Conservation (phyloP, 345 rosid genomes). For the Ceriops decandra region DNA sequence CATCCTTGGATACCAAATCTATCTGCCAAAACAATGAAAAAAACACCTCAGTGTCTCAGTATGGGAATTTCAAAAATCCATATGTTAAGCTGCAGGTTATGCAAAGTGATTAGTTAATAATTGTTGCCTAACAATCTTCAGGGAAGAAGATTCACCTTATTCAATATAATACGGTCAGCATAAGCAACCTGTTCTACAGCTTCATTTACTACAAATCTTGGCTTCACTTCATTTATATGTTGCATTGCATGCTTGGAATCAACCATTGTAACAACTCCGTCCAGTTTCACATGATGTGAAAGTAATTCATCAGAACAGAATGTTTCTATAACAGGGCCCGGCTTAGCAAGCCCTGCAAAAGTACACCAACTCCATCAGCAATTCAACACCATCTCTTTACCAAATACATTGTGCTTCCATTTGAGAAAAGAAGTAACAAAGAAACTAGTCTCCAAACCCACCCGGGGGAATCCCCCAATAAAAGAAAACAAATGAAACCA, state of each 20-base stretch:
- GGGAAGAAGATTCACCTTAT: slow-evolving; percentile 43
- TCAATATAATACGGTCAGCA: slow-evolving; percentile 71
- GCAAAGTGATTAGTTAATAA: neutral
- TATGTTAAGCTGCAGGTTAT: neutral
- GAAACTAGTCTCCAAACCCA: no score
- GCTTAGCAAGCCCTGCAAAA: slow-evolving; percentile 72
- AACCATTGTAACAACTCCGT: slow-evolving; percentile 77
- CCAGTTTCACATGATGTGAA: slow-evolving; percentile 51
- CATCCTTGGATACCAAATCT: slow-evolving; percentile 59
- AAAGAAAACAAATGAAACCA: neutral
- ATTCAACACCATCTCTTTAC: neutral
- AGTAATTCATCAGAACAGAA: slow-evolving; percentile 64
- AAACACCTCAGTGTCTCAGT: neutral
- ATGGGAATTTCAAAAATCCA: neutral
- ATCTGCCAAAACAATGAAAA: slow-evolving; percentile 39
- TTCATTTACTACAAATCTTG: slow-evolving; percentile 72
- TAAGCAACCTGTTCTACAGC: slow-evolving; percentile 79
- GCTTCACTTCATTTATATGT: slow-evolving; percentile 65
- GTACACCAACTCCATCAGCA: slow-evolving; percentile 1
- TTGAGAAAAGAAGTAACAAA: no score
- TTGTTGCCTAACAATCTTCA: neutral
- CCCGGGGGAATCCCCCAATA: neutral
- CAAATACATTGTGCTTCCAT: no score
- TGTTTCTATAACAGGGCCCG: slow-evolving; percentile 73
- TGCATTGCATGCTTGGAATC: slow-evolving; percentile 72